These are phyloP conservation scores for Chenopodium suecicum DNA, from an alignment of 148 eudicot genomes.

Conservation along the genomic window DNA sequence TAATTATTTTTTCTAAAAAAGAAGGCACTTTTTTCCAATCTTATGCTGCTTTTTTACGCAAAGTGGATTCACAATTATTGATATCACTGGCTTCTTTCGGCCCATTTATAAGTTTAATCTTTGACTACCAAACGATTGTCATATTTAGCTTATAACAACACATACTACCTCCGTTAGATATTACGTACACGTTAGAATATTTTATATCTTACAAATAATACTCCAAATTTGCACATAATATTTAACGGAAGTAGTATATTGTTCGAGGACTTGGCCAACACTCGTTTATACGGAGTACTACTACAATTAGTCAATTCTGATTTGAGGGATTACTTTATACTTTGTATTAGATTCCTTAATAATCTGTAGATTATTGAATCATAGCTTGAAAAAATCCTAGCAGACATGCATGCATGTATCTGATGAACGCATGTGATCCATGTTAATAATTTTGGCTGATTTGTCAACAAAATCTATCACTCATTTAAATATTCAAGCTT, in stretches of 20 bases:
- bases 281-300: too few species aligned
- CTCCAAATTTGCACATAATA: too few species aligned
- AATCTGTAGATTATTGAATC: too few species aligned
- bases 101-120: neutral
- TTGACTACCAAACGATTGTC: conserved; percentile 1
- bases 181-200: too few species aligned
- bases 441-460: neutral
- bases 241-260: too few species aligned
- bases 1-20: too few species aligned
- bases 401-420: too few species aligned
- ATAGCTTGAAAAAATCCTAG: too few species aligned
- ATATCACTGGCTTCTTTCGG: conserved; percentile 22
- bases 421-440: neutral
- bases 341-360: too few species aligned
- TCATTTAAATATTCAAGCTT: neutral
- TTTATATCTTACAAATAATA: too few species aligned
- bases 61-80: conserved; percentile 23
- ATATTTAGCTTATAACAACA: neutral
- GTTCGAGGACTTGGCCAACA: neutral
- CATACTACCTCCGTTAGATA: neutral
- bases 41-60: conserved; percentile 20
- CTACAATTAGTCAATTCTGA: too few species aligned
- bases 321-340: too few species aligned
- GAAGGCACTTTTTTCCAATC: neutral
- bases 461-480: neutral